Conservation (phyloP, 2,329 filamentous ascomycete species). For the Pseudopithomyces chartarum region DNA sequence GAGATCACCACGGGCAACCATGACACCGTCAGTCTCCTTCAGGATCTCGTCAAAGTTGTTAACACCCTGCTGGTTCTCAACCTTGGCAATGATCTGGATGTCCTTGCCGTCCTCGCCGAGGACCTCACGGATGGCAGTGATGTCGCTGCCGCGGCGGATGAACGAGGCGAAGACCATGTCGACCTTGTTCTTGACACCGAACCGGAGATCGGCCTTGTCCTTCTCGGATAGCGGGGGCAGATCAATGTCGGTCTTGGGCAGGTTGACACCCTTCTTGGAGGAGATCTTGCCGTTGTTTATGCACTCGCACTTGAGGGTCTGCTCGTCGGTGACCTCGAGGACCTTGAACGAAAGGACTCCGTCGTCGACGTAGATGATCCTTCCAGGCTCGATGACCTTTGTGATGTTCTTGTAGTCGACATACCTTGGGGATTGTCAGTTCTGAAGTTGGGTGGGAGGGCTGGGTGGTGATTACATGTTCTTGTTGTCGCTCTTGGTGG, state of each 20-base stretch:
- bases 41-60: conserved; percentile 99
- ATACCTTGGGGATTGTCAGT: conserved; percentile 62
- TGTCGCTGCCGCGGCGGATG: conserved; percentile 92
- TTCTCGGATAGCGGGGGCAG: conserved; percentile 97
- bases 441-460: not conserved
- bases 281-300: conserved; percentile 99
- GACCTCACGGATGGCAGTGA: conserved; percentile 87
- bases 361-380: conserved; percentile 97
- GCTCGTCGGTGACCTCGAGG: conserved; percentile 80
- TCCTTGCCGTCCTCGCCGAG: conserved; percentile 90
- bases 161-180: conserved; percentile 99
- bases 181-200: conserved; percentile 97
- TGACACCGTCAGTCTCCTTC: conserved; percentile 95
- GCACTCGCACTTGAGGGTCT: conserved; percentile 84
- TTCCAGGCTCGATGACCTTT: conserved; percentile 90
- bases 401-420: conserved; percentile 99
- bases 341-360: conserved; percentile 97
- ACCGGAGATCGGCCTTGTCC: conserved; percentile 90
- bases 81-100: conserved; percentile 99
- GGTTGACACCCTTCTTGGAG: conserved; percentile 98
- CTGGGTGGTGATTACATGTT: conserved; percentile 74
- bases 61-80: conserved; percentile 99
- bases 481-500: conserved; percentile 79
- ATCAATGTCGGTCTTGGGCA: conserved; percentile 98
- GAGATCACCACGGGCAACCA: conserved; percentile 98